These are phyloP conservation scores for Lentithecium fluviatile DNA, from an alignment of 495 filamentous ascomycete species.

Conservation along the genomic window DNA sequence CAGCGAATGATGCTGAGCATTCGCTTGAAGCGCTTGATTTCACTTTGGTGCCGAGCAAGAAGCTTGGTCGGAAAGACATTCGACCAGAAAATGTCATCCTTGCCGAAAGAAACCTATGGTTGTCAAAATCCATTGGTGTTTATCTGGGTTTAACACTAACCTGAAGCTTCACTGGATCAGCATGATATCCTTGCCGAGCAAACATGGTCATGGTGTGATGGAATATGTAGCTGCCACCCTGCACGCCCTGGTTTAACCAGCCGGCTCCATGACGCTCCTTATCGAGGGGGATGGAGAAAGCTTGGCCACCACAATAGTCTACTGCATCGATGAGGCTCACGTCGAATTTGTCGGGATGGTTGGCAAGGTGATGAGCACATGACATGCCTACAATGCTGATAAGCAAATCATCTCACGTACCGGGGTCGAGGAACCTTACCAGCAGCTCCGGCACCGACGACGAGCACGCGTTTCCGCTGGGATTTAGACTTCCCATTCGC, in stretches of 20 bases:
- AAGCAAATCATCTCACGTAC: constrained; percentile 9
- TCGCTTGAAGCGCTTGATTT: constrained; percentile 64
- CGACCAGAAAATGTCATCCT: constrained; percentile 74
- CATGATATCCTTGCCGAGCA: constrained; percentile 61
- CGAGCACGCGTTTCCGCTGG: constrained; percentile 40
- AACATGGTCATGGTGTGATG: constrained; percentile 82
- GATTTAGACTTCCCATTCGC: constrained; percentile 8
- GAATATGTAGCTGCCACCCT: constrained; percentile 76
- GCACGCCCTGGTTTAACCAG: constrained; percentile 85
- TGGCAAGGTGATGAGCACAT: constrained; percentile 69
- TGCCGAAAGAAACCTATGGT: constrained; percentile 68
- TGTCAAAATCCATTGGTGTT: not conserved
- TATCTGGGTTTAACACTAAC: constrained; percentile 17
- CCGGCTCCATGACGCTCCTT: constrained; percentile 62
- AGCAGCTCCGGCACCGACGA: constrained; percentile 46
- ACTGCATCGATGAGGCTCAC: constrained; percentile 71
- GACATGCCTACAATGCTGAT: constrained; percentile 53
- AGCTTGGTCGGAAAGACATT: constrained; percentile 75
- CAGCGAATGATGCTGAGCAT: constrained; percentile 68
- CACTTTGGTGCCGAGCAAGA: constrained; percentile 58
- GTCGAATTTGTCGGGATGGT: constrained; percentile 71
- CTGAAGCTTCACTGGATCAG: constrained; percentile 71
- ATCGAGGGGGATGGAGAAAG: constrained; percentile 73
- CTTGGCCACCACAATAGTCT: constrained; percentile 73
- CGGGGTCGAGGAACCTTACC: constrained; percentile 26